phyloP scores from a whole-genome alignment of 495 filamentous ascomycete species.

The Podospora didyma region DNA sequence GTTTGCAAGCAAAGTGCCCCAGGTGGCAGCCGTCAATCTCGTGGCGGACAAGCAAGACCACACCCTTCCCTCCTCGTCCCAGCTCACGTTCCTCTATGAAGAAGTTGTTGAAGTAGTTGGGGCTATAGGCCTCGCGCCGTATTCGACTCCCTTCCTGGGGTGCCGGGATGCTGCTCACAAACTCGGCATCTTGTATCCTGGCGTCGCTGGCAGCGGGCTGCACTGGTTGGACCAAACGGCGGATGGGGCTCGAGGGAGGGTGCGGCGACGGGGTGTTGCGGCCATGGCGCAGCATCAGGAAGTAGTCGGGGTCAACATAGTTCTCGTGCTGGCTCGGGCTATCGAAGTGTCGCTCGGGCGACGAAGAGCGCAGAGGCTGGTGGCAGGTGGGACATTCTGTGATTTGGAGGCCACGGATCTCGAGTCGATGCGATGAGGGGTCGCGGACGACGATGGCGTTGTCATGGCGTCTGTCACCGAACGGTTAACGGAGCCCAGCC shows the following conservation, averaged over 20 bases:
- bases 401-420: conserved; percentile 62
- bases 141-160: conserved; percentile 60
- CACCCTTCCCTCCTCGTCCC: conserved; percentile 88
- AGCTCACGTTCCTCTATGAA: conserved; percentile 84
- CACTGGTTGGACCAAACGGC: conserved; percentile 40
- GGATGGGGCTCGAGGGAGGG: conserved; percentile 45
- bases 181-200: conserved; percentile 43
- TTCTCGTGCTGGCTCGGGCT: conserved; percentile 46
- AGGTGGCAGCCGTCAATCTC: conserved; percentile 82
- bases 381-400: conserved; percentile 85
- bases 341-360: conserved; percentile 46
- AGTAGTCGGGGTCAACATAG: conserved; percentile 88
- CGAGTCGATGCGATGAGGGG: conserved; percentile 76
- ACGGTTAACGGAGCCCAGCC: background rate
- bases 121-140: conserved; percentile 79
- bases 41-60: conserved; percentile 88
- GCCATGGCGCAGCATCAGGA: conserved; percentile 76
- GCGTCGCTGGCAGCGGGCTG: conserved; percentile 24
- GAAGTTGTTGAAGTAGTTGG: conserved; percentile 84
- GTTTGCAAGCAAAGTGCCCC: conserved; percentile 91
- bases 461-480: conserved; percentile 68
- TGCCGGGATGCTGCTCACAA: conserved; percentile 50
- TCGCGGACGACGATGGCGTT: conserved; percentile 91
- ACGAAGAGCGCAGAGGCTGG: conserved; percentile 60
- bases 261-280: conserved; percentile 19